A percentile compares a stretch with the other conserved stretches of the same genome.
phyloP scores from a whole-genome alignment of 179 eudicot genomes.

The Corrigiola litoralis region DNA sequence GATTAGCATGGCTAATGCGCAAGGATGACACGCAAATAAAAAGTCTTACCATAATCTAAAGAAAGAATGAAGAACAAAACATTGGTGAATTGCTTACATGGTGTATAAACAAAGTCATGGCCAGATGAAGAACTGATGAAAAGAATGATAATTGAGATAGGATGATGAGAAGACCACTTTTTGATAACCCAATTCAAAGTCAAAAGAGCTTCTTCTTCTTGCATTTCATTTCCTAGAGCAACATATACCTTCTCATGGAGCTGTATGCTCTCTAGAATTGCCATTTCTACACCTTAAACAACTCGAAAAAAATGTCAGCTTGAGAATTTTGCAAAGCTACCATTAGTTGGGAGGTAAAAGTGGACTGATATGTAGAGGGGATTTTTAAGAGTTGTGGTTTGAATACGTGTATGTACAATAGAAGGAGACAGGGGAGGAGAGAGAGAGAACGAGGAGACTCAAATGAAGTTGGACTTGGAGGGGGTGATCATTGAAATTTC shows the following conservation, averaged over 20 bases:
- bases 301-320: not conserved
- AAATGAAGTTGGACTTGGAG: constrained; percentile 4
- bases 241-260: constrained; percentile 63
- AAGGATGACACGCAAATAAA: no score
- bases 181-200: constrained; percentile 64
- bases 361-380: not conserved
- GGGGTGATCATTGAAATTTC: constrained; percentile 15
- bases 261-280: constrained; percentile 1
- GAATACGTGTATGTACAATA: not conserved
- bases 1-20: no score
- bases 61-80: not conserved
- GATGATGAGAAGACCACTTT: constrained; percentile 46
- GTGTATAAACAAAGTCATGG: constrained; percentile 50
- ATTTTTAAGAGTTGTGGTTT: not conserved
- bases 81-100: constrained; percentile 38
- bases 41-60: not conserved
- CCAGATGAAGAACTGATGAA: constrained; percentile 33
- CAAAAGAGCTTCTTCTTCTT: constrained; percentile 52
- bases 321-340: not conserved
- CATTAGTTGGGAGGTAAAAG: no score
- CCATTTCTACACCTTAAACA: not conserved
- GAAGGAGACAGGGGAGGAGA: not conserved
- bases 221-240: constrained; percentile 48
- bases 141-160: constrained; percentile 56
- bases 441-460: not conserved